Evolutionary conservation across 1,284 basidiomycete genomes (phyloP), one percentile per base, ranked within the genome.

Genomic region (Inonotus hispidus): DNA sequence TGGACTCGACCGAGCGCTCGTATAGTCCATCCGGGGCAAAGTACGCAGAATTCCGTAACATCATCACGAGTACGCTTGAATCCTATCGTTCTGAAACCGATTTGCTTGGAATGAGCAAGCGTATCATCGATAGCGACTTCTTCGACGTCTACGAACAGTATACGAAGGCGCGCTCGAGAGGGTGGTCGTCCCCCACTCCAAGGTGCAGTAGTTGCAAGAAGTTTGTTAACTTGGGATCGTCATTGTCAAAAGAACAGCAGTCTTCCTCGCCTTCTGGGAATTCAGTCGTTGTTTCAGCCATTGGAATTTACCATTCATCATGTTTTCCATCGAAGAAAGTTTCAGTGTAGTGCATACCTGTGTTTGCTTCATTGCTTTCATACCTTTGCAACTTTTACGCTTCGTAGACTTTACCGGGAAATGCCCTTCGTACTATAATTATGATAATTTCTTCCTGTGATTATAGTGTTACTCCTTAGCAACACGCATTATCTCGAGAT

Each of bases 21-120:
- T 71, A 74, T 32, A 73, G 80, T 16, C 75, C 79, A 7, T 77
- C 78, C 47, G 82, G 81, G 50, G 83, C 83, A n/a, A 85, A 88
- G 4, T 98, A 98, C 71, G 87, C 89, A 37, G 95, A 98, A 72
- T 96, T 98, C 73, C 83, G 94, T 49, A 82, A 85, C 3, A 94
- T 99, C 61, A 78, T 99, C 23, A 89, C 88, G 0, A 90, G 93
- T 32, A 99, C 99, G 93, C 77, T 98, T 65, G 93, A 95, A 68
- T 91, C 93, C 1, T 98, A 98, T 75, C 85, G 89, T 23, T 85
- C 90, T 4, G 95, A 99, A 66, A 88, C 89, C 25, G 95, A 98
- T 67, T 84, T 96, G 78, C 79, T 99, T n/a, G 75, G 81, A 37
- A 93, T 98, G 69, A 91, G 93, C 14, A 92, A 91, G 67, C 85